phyloP scores from a whole-genome alignment of 805 yeast genomes.

The Candida ponderosae region DNA sequence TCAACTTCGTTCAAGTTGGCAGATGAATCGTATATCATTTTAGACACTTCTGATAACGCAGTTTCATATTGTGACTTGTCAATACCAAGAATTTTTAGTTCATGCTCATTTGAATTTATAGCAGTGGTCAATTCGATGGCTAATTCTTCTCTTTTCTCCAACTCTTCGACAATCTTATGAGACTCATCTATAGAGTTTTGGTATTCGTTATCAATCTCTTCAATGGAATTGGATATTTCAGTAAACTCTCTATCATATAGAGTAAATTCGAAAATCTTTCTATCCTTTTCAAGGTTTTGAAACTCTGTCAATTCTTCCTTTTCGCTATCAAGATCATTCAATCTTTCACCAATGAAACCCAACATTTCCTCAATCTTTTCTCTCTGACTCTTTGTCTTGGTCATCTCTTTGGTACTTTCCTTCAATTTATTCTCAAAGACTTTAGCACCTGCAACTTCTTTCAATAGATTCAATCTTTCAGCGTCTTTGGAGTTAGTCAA shows the following conservation, averaged over 20 bases:
- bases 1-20: conserved; percentile 34
- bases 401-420: conserved; percentile 77
- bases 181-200: conserved; percentile 43
- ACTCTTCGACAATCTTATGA: conserved; percentile 41
- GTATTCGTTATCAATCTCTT: conserved; percentile 51
- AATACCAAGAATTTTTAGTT: conserved; percentile 41
- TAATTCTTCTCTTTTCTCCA: conserved; percentile 53
- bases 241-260: conserved; percentile 70
- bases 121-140: conserved; percentile 37
- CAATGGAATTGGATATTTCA: conserved; percentile 53
- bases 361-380: conserved; percentile 70
- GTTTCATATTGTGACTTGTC: conserved; percentile 49
- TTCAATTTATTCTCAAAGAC: conserved; percentile 76
- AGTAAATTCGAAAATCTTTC: conserved; percentile 67
- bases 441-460: conserved; percentile 93
- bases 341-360: conserved; percentile 57
- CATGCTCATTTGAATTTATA: conserved; percentile 38
- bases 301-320: conserved; percentile 64
- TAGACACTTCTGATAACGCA: conserved; percentile 41
- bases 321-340: conserved; percentile 75
- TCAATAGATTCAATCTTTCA: conserved; percentile 70
- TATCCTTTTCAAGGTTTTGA: conserved; percentile 58
- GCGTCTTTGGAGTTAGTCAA: conserved; percentile 84
- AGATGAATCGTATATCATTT: conserved; percentile 39
- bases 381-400: conserved; percentile 58